Evolutionary conservation across 768 basidiomycete species (phyloP).

Genomic region (Lyophyllum atratum): DNA sequence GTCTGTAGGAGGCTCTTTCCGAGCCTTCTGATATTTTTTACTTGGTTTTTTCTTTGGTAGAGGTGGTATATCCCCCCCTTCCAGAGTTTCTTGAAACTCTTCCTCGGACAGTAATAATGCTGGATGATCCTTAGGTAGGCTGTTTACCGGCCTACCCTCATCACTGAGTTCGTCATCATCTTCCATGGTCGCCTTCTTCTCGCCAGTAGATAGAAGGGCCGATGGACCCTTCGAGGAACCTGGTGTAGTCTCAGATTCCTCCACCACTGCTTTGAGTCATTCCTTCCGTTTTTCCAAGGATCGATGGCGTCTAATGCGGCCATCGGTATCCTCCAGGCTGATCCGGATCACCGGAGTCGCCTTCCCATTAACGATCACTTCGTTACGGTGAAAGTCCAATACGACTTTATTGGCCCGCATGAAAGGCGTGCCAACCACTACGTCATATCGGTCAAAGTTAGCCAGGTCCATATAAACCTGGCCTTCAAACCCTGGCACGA

Average conservation of each 20-base stretch:
- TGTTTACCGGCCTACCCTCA: background rate
- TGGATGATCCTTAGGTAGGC: background rate
- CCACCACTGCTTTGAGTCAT: background rate
- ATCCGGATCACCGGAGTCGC: background rate
- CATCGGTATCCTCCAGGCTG: background rate
- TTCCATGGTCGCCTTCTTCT: no score
- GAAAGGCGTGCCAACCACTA: constrained; percentile 36
- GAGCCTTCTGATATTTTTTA: no score
- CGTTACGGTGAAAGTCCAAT: constrained; percentile 24
- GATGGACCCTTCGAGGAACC: no score
- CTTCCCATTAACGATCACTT: constrained; percentile 12
- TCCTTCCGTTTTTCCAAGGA: constrained; percentile 4
- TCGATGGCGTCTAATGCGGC: background rate
- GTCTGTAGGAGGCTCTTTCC: no score
- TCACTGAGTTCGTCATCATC: background rate
- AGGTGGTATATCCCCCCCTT: background rate
- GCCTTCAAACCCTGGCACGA: constrained; percentile 5
- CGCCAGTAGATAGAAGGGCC: no score
- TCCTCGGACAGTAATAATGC: background rate
- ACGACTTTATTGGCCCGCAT: constrained; percentile 23
- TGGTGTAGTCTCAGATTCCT: no score
- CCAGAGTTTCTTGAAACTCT: constrained; percentile 1
- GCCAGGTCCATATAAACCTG: constrained; percentile 31
- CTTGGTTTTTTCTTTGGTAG: background rate
- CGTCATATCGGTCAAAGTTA: constrained; percentile 37